Percentiles rank a stretch among this genome's conserved stretches.
These are phyloP conservation scores for Cladosporium sp. DNA, from an alignment of 2,329 filamentous ascomycete species.

Conservation along the genomic window DNA sequence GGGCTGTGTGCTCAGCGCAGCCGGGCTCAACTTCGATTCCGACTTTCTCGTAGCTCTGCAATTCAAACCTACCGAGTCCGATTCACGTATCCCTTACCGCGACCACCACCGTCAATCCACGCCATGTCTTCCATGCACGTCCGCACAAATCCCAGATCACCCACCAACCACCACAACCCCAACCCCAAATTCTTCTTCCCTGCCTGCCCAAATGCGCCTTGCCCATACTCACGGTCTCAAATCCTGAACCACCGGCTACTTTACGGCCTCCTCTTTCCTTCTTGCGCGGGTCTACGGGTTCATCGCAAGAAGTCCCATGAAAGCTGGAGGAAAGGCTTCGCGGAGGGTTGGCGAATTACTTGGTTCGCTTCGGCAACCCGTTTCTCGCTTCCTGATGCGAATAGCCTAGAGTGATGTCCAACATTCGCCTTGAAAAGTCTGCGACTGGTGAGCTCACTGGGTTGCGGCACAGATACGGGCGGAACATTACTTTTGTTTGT, in stretches of 20 bases:
- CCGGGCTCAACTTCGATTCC: conserved; percentile 14
- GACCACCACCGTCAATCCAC: neutral
- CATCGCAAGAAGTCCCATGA: conserved; percentile 25
- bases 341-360: conserved; percentile 27
- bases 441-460: conserved; percentile 57
- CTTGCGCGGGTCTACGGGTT: conserved; percentile 11
- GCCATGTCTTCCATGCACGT: neutral
- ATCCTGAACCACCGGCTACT: neutral
- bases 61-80: conserved; percentile 19
- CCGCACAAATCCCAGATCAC: neutral
- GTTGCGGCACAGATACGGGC: conserved; percentile 69
- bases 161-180: neutral
- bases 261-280: conserved; percentile 33
- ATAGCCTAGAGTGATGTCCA: conserved; percentile 31
- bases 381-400: conserved; percentile 35
- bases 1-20: conserved; percentile 14
- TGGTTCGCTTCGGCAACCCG: conserved; percentile 39
- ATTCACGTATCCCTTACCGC: neutral
- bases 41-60: conserved; percentile 19
- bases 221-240: neutral
- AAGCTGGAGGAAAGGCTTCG: conserved; percentile 36
- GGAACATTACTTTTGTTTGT: conserved; percentile 46
- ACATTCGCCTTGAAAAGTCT: conserved; percentile 58
- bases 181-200: neutral
- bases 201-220: neutral